Conservation (phyloP, 139 green algal species). For the Gonium pectorale region DNA sequence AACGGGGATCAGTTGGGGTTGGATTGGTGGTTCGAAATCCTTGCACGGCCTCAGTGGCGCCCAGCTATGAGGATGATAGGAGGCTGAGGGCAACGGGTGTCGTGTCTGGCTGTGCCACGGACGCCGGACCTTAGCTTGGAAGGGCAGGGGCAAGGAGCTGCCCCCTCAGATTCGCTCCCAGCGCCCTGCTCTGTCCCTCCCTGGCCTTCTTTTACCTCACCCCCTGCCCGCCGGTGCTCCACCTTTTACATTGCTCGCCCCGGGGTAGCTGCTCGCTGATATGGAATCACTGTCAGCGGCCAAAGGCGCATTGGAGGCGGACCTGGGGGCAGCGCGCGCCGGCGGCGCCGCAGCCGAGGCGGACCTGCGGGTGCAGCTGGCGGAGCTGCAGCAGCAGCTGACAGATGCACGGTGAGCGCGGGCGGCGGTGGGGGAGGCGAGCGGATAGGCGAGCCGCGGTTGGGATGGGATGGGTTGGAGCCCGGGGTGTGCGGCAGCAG, state of each 20-base stretch:
- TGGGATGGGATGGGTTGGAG: too few relatives aligned
- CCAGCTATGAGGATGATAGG: not conserved
- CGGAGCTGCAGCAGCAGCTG: not conserved
- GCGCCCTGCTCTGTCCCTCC: not conserved
- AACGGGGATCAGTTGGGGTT: not conserved
- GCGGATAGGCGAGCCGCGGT: too few relatives aligned
- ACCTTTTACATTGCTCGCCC: not conserved
- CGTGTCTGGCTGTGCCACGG: too few relatives aligned
- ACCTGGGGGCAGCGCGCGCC: constrained; percentile 21
- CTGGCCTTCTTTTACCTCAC: not conserved
- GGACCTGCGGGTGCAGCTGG: not conserved
- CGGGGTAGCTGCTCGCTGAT: not conserved
- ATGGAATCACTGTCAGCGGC: constrained; percentile 15
- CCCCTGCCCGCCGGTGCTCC: not conserved
- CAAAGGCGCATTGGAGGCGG: constrained; percentile 4
- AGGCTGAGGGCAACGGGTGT: not conserved
- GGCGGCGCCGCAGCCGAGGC: not conserved
- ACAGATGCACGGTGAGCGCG: not conserved
- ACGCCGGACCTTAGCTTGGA: too few relatives aligned
- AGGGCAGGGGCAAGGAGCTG: not conserved
- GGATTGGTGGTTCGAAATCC: too few relatives aligned
- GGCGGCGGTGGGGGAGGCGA: too few relatives aligned
- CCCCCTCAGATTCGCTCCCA: not conserved
- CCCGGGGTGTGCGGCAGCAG: too few relatives aligned
- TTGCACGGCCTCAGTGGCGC: too few relatives aligned